phyloP scores from a whole-genome alignment of 1,139 yeast species.

The Debaryomyces subglobosus region DNA sequence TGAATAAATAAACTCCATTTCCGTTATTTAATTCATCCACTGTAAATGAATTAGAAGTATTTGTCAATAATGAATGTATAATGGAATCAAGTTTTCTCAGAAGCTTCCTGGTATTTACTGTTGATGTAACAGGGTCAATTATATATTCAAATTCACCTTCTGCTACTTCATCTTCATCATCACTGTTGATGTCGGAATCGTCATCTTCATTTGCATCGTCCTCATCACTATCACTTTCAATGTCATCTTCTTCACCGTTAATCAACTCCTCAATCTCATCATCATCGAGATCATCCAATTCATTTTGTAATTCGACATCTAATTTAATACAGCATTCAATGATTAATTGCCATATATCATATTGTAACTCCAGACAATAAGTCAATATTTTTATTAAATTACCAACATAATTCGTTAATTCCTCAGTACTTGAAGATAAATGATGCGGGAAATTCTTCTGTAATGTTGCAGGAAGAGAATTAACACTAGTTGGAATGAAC shows the following conservation, averaged over 20 bases:
- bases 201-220: slow-evolving; percentile 24
- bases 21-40: slow-evolving; percentile 58
- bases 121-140: slow-evolving; percentile 43
- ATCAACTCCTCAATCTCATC: slow-evolving; percentile 71
- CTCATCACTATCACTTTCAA: slow-evolving; percentile 27
- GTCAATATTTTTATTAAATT: slow-evolving; percentile 62
- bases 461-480: slow-evolving; percentile 61
- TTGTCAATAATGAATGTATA: slow-evolving; percentile 55
- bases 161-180: slow-evolving; percentile 23
- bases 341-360: slow-evolving; percentile 77
- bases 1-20: slow-evolving; percentile 72
- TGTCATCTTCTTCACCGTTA: slow-evolving; percentile 53
- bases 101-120: slow-evolving; percentile 56
- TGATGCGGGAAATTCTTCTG: slow-evolving; percentile 78
- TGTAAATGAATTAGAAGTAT: slow-evolving; percentile 54
- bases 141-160: slow-evolving; percentile 48
- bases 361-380: slow-evolving; percentile 76
- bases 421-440: slow-evolving; percentile 54
- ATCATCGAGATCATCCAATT: slow-evolving; percentile 76
- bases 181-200: slow-evolving; percentile 7
- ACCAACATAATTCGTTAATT: slow-evolving; percentile 62
- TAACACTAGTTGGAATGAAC: slow-evolving; percentile 80
- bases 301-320: slow-evolving; percentile 94
- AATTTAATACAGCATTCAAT: slow-evolving; percentile 80
- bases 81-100: slow-evolving; percentile 73